Evolutionary conservation across 2,329 filamentous ascomycete genomes (phyloP).

Genomic region (Neonectria hederae): DNA sequence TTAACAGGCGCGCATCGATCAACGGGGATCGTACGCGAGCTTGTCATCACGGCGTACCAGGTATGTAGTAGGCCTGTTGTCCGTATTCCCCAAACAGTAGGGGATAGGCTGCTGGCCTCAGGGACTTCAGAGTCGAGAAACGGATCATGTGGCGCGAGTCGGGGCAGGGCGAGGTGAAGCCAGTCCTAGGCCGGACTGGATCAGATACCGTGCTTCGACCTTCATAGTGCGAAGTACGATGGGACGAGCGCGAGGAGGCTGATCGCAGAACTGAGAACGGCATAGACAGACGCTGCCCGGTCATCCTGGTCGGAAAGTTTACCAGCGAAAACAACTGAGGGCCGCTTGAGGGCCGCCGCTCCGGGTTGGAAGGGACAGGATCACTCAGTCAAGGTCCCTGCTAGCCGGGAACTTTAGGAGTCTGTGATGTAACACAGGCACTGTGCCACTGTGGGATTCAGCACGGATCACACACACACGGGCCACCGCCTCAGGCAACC

Average conservation of each 20-base stretch:
- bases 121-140: conserved; percentile 6
- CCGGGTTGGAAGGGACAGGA: conserved; percentile 15
- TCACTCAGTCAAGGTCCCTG: conserved; percentile 14
- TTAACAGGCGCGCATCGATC: conserved; percentile 18
- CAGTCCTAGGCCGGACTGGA: conserved; percentile 21
- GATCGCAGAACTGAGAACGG: conserved; percentile 13
- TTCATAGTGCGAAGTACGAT: conserved; percentile 18
- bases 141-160: conserved; percentile 26
- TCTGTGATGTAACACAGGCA: conserved; percentile 36
- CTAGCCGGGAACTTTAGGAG: conserved; percentile 40
- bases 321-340: conserved; percentile 8
- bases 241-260: conserved; percentile 8
- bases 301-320: conserved; percentile 8
- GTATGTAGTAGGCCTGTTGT: neutral
- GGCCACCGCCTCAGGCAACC: neutral
- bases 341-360: conserved; percentile 11
- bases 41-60: conserved; percentile 15
- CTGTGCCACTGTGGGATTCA: conserved; percentile 22
- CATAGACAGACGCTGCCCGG: conserved; percentile 8
- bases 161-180: conserved; percentile 6
- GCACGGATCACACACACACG: conserved; percentile 21
- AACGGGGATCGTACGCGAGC: conserved; percentile 21
- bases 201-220: conserved; percentile 14
- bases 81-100: neutral
- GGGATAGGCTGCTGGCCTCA: neutral